Base-by-base conservation (phyloP, 2,329 filamentous ascomycete genomes). In the Colletotrichum liaoningense region DNA sequence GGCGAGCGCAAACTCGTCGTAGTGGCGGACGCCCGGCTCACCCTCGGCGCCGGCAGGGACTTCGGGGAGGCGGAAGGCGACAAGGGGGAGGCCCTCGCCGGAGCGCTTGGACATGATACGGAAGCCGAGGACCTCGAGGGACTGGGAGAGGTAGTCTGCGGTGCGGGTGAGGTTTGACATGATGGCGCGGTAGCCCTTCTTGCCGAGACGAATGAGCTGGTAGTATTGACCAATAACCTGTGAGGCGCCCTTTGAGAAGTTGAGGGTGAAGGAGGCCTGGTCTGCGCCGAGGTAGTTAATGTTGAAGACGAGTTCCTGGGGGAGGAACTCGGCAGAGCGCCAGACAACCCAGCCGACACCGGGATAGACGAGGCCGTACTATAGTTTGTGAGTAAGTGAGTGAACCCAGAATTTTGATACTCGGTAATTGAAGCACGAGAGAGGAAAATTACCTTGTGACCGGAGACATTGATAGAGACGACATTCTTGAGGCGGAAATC, bases 241-340 rank as follows among this genome's bases (percentile, higher is more conserved):
- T 6, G 93, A 95, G 14, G 96, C 96, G 70, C 95, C 95, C 83
- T 98, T 97, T 80, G 94, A 97, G 87, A 98, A 98, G 88, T 98
- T 98, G 73, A 98, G 91, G 0, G 96, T 98, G 86, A 98, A 98
- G 3, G 95, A 98, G 2, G 95, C 93, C 82, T 98, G 96, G 80
- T 98, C 95, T 12, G 96, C 95, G 63, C 96, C 96, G 6, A 98
- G 93, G 85, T 98, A 98, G 89, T 98, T 98, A 89, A 98, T 98
- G 88, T 98, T 98, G 90, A 98, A 98, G 79, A 98, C 95, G 26
- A 98, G 92, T 79, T 98, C 95, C 80, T 96, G 89, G 8, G 96
- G 96, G 3, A 98, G 89, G 84, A 88, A 97, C 82, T 97, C 93
- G 63, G 94, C 90, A 52, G 91, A 90, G 60, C 95, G 91, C 95